Percentiles rank a stretch among this genome's conserved stretches.
Conservation (phyloP, 2,329 filamentous ascomycete genomes). For the Cladosporium velox region DNA sequence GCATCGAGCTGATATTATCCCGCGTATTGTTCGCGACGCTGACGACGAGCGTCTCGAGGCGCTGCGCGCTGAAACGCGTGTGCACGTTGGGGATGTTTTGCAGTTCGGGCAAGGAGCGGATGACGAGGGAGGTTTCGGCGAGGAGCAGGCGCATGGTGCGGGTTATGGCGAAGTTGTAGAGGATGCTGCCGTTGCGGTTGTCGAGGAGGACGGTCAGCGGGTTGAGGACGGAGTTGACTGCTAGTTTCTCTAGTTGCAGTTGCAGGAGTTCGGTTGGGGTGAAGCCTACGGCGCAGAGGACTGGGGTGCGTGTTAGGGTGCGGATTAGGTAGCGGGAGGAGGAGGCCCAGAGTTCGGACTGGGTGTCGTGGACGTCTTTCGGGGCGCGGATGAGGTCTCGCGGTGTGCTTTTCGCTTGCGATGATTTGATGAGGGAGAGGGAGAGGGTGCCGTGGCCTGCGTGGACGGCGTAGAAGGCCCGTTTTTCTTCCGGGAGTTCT, state of each 20-base stretch:
- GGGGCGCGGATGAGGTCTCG: not conserved
- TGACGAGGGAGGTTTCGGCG: constrained; percentile 71
- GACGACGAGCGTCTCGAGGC: constrained; percentile 63
- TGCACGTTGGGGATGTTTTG: constrained; percentile 60
- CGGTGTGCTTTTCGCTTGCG: not conserved
- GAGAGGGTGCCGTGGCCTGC: constrained; percentile 61
- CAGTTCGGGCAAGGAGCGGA: constrained; percentile 74
- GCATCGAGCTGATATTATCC: constrained; percentile 66
- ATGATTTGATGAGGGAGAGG: constrained; percentile 53
- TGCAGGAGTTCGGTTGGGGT: constrained; percentile 64
- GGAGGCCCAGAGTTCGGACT: constrained; percentile 39
- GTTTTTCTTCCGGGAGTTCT: constrained; percentile 35
- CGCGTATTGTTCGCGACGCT: constrained; percentile 57
- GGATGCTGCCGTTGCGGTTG: constrained; percentile 69
- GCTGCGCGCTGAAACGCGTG: constrained; percentile 60
- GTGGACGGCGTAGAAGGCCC: constrained; percentile 58
- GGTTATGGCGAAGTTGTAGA: constrained; percentile 66
- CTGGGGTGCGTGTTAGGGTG: constrained; percentile 62
- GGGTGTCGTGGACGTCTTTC: constrained; percentile 24
- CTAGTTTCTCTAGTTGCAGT: constrained; percentile 76
- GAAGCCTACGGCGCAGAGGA: constrained; percentile 62
- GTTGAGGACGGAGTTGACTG: constrained; percentile 75
- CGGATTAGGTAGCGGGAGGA: constrained; percentile 63
- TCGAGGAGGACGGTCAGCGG: constrained; percentile 79
- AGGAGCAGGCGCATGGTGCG: constrained; percentile 71